These are phyloP conservation scores for Picea sitchensis DNA, from an alignment of 75 land plant genomes.

Conservation along the genomic window DNA sequence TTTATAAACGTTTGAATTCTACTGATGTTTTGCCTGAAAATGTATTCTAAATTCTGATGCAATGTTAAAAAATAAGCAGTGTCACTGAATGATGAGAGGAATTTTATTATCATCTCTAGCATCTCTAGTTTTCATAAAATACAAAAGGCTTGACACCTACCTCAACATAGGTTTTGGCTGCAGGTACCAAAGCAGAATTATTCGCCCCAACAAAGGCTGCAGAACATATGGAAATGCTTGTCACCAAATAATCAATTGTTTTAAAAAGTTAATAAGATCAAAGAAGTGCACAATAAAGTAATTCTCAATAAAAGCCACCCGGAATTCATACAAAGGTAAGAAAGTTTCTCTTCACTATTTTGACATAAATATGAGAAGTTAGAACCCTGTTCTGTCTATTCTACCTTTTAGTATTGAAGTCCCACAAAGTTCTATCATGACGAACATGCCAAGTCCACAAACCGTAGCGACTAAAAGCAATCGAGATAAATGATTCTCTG, in stretches of 20 bases:
- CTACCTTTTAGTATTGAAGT: conserved; percentile 31
- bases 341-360: neutral
- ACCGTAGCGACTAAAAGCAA: conserved; percentile 25
- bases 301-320: neutral
- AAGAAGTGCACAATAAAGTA: neutral
- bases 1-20: no score
- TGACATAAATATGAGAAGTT: neutral
- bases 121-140: neutral
- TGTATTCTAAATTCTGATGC: no score
- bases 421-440: conserved; percentile 15
- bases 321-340: neutral
- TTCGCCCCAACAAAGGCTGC: conserved; percentile 42
- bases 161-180: conserved; percentile 34
- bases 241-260: neutral
- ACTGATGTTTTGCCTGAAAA: no score
- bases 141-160: conserved; percentile 9
- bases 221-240: conserved; percentile 7
- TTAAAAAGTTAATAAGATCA: neutral
- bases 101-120: neutral
- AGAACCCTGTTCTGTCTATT: neutral
- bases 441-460: conserved; percentile 29
- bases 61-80: no score
- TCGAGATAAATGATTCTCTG: conserved; percentile 33
- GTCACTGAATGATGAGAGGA: no score
- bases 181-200: conserved; percentile 29